These are phyloP conservation scores for Saccharomyces uvarum DNA, from an alignment of 1,139 yeast genomes.

Conservation along the genomic window DNA sequence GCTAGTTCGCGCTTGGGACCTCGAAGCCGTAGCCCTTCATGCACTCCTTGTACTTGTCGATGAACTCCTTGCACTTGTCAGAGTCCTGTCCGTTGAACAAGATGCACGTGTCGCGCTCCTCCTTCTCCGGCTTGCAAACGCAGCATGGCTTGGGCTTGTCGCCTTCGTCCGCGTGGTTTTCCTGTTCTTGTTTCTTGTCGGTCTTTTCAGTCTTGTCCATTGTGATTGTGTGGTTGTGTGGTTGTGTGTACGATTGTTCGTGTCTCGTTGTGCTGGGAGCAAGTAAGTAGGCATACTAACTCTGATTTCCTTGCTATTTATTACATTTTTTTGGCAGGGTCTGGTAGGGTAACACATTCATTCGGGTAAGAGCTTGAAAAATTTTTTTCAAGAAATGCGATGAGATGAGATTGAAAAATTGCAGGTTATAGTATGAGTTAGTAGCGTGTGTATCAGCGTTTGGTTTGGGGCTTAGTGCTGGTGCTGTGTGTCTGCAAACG, in stretches of 20 bases:
- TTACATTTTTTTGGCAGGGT: not conserved
- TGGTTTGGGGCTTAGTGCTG: not conserved
- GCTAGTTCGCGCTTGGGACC: slow-evolving; percentile 18
- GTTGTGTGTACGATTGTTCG: not conserved
- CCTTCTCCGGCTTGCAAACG: slow-evolving; percentile 83
- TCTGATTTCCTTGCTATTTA: not conserved
- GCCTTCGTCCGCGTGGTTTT: slow-evolving; percentile 7
- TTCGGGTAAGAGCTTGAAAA: not conserved
- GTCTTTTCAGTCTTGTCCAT: not conserved
- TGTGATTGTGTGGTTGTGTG: not conserved
- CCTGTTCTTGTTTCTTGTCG: slow-evolving; percentile 1
- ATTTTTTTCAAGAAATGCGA: slow-evolving; percentile 15
- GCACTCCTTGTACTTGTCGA: slow-evolving; percentile 68
- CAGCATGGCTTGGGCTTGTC: slow-evolving; percentile 90
- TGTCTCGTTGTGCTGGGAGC: not conserved
- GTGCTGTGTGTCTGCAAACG: slow-evolving; percentile 6
- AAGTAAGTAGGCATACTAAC: not conserved
- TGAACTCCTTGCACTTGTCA: slow-evolving; percentile 69
- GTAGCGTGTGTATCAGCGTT: not conserved
- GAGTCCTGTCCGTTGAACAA: slow-evolving; percentile 76
- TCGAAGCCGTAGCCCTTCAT: slow-evolving; percentile 89
- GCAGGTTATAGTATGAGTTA: not conserved
- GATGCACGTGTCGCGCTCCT: slow-evolving; percentile 78
- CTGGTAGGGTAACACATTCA: not conserved
- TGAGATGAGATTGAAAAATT: slow-evolving; percentile 16